These are phyloP conservation scores for Epithele typhae DNA, from an alignment of 768 basidiomycete species.

Conservation along the genomic window DNA sequence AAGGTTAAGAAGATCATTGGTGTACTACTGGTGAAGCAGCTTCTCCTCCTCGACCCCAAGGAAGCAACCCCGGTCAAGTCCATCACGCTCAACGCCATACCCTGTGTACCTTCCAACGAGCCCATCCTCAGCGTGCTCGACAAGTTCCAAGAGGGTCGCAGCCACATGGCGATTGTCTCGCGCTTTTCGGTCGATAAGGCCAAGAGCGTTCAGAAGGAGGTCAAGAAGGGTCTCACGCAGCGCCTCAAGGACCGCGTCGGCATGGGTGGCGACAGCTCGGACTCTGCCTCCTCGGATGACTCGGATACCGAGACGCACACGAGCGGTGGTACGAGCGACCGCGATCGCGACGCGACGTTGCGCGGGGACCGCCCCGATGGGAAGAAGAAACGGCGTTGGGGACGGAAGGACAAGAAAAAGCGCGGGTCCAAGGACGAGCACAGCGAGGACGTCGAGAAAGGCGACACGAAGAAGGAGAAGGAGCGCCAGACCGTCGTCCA, in stretches of 20 bases:
- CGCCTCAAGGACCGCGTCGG: constrained; percentile 69
- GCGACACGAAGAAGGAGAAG: constrained; percentile 15
- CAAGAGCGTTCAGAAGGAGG: constrained; percentile 69
- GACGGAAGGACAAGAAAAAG: constrained; percentile 13
- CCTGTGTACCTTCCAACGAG: constrained; percentile 77
- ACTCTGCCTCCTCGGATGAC: constrained; percentile 34
- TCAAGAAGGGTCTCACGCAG: constrained; percentile 70
- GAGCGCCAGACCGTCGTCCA: constrained; percentile 24
- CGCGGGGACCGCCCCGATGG: constrained; percentile 11
- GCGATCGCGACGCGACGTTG: constrained; percentile 22
- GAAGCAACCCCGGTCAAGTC: constrained; percentile 75
- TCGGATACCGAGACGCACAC: constrained; percentile 9
- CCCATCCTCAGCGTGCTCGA: constrained; percentile 78
- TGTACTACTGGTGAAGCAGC: constrained; percentile 76
- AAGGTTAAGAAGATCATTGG: constrained; percentile 78
- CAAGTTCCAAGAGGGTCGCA: constrained; percentile 80
- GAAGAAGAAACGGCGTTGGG: constrained; percentile 23
- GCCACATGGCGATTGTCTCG: constrained; percentile 85
- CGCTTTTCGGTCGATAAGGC: constrained; percentile 72
- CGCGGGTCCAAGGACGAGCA: constrained; percentile 7
- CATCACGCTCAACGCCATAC: constrained; percentile 74
- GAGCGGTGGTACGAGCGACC: constrained; percentile 9
- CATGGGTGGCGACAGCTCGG: constrained; percentile 43
- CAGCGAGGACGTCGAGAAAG: constrained; percentile 23
- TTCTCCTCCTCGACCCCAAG: constrained; percentile 74